phyloP scores from a whole-genome alignment of 2,329 filamentous ascomycete species.

The Scopulariopsis brevicaulis region DNA sequence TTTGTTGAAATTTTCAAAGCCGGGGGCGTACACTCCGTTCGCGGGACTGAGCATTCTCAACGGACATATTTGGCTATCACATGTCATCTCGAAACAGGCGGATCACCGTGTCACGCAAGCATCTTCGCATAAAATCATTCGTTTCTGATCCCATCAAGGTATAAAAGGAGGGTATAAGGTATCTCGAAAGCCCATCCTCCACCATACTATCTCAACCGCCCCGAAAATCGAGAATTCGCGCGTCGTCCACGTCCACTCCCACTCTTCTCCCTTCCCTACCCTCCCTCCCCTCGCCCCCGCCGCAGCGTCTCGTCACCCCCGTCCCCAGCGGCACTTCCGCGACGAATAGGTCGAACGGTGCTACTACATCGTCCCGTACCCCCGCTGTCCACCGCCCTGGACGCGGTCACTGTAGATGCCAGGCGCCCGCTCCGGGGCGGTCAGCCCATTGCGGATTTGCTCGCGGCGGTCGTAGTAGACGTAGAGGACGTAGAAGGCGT shows the following conservation, averaged over 20 bases:
- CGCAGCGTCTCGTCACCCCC: neutral
- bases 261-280: neutral
- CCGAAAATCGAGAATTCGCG: neutral
- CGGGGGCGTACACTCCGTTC: no score
- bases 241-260: neutral
- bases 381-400: conserved; percentile 54
- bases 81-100: no score
- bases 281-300: neutral
- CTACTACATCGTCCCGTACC: conserved; percentile 42
- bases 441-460: conserved; percentile 45
- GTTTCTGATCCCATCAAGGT: no score
- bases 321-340: neutral
- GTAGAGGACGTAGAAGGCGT: conserved; percentile 75
- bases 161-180: no score
- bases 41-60: no score
- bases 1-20: no score
- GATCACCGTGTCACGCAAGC: no score
- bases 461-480: conserved; percentile 69
- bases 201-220: no score
- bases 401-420: conserved; percentile 63
- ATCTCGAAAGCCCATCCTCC: no score
- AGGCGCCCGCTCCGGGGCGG: conserved; percentile 43
- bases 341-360: conserved; percentile 8
- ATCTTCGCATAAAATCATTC: no score
- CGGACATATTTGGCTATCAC: no score